Evolutionary conservation across 2,329 filamentous ascomycete species (phyloP).

Genomic region (Leptodontidium sp.): DNA sequence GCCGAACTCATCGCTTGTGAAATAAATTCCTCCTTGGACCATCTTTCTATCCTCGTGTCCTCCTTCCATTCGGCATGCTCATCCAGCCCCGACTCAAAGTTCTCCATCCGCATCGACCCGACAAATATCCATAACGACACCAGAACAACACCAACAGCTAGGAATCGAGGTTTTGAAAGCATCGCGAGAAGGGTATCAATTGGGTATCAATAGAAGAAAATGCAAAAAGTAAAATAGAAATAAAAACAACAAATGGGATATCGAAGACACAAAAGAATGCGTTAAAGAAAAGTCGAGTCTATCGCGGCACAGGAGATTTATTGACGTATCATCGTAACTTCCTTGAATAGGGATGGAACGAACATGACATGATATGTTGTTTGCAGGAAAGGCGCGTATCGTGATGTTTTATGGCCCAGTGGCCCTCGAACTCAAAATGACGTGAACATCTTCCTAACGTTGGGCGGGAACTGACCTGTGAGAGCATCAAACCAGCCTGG

Average conservation of each 20-base stretch:
- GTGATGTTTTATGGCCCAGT: not conserved
- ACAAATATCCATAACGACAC: slow-evolving; percentile 6
- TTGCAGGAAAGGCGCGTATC: not conserved
- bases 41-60: slow-evolving; percentile 2
- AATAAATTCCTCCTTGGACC: slow-evolving; percentile 9
- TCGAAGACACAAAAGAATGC: not conserved
- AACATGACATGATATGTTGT: not conserved
- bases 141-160: slow-evolving; percentile 8
- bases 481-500: slow-evolving; percentile 3
- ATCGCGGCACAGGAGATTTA: not conserved
- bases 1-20: slow-evolving; percentile 12
- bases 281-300: not conserved
- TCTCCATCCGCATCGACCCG: not conserved
- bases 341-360: slow-evolving; percentile 10
- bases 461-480: not conserved
- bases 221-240: not conserved
- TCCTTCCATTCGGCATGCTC: not conserved
- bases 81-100: not conserved
- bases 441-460: not conserved
- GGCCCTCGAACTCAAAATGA: slow-evolving; percentile 8
- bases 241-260: not conserved
- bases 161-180: slow-evolving; percentile 4
- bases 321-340: slow-evolving; percentile 13
- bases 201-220: slow-evolving; percentile 10
- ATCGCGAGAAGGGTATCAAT: slow-evolving; percentile 17